Base-by-base conservation (phyloP, 495 filamentous ascomycete genomes). In the Annulohypoxylon stygium region DNA sequence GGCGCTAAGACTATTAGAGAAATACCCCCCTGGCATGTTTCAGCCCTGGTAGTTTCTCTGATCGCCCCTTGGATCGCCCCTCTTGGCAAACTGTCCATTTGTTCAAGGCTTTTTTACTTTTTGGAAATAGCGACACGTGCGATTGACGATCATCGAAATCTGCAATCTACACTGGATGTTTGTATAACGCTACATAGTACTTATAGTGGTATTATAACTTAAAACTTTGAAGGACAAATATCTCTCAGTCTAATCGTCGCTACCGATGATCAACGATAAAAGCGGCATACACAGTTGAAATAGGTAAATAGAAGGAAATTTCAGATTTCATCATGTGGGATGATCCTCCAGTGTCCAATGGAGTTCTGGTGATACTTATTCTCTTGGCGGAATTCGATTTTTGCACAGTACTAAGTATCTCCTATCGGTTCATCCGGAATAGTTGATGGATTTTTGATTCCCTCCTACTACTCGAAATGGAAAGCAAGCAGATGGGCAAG, bases 1-100 rank as follows among this genome's bases (percentile, higher is more conserved):
- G 39, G 20, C 59, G 66, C 66, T 69, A 69, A 45, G 47, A 70
- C 67, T 45, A 37, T 37, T 70, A 4, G 34, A 58, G 50, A 63
- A 53, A 65, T n/a, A 65, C 2, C 10, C 43, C 53, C 51, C 18
- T 57, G 53, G 53, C 11, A 8, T 34, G 68, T 70, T 70, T 70
- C 68, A 70, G 68, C 61, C 61, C 33, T 60, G 45, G 53, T 41
- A 64, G 1, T 8, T 25, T 25, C 11, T 41, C 12, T 43, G 37
- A 43, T 60, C 37, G 36, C 18, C 57, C 20, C 30, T n/a, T 43
- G 39, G 39, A 43, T 43, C 39, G 39, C 10, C 39, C 14, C 4
- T 43, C 18, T 41, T 54, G 50, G 50, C 50, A 54, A 54, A 54
- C 12, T 33, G 25, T 57, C 16, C 33, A 57, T 2, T 18, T 36